Percentiles rank a stretch among this genome's conserved stretches.
Conservation (phyloP, 208 protist species). For the Acanthamoeba quina region DNA sequence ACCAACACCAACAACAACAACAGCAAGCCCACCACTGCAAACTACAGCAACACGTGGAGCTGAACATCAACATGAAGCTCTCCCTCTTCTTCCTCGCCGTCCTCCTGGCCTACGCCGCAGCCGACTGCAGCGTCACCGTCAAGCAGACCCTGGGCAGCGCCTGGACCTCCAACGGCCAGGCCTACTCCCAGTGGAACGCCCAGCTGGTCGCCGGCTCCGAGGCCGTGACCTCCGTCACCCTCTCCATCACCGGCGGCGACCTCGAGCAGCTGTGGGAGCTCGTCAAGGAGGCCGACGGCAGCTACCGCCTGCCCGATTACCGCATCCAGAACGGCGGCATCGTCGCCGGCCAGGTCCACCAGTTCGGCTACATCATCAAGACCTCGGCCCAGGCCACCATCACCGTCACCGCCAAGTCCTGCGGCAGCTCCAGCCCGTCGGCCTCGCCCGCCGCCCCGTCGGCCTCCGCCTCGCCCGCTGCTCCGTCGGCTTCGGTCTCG, state of each 20-base stretch:
- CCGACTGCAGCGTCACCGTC: not conserved
- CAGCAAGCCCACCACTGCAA: not conserved
- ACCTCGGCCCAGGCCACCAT: not conserved
- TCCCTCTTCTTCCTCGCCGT: not conserved
- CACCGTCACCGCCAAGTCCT: not conserved
- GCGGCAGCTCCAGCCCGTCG: not conserved
- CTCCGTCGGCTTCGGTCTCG: not conserved
- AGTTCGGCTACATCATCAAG: slow-evolving; percentile 47
- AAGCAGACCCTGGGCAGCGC: slow-evolving; percentile 32
- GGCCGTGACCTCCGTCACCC: not conserved
- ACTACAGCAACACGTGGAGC: too few species aligned
- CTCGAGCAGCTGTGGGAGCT: not conserved
- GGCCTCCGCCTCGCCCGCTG: not conserved
- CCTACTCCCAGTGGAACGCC: not conserved
- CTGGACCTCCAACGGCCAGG: slow-evolving; percentile 32
- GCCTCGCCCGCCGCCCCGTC: not conserved
- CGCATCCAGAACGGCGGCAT: not conserved
- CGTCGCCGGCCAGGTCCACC: not conserved
- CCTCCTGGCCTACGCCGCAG: not conserved
- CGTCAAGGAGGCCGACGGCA: not conserved
- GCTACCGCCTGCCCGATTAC: not conserved
- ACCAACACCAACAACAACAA: not conserved
- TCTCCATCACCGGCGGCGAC: not conserved
- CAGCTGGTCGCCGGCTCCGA: not conserved
- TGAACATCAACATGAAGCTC: not conserved